Evolutionary conservation across 768 basidiomycete genomes (phyloP).

Genomic region (Xerocomellus chrysenteron): DNA sequence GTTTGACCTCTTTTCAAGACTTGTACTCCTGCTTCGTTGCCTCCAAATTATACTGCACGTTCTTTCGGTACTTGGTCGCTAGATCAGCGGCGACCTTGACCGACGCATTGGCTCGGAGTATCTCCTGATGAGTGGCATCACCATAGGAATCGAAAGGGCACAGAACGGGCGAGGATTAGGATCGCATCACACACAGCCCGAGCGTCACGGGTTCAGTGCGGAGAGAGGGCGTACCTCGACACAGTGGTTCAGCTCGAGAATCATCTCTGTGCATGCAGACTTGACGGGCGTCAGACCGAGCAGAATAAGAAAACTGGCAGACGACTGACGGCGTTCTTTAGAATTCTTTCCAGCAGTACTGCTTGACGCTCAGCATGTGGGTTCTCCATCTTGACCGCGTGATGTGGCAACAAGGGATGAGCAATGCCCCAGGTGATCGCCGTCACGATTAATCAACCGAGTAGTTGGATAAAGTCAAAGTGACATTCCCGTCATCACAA

Average conservation of each 20-base stretch:
- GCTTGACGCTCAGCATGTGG: conserved; percentile 93
- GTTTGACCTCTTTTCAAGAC: not conserved
- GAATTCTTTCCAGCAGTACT: conserved; percentile 83
- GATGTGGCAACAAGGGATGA: conserved; percentile 1
- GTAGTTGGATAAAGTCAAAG: too few species aligned
- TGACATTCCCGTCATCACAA: not conserved
- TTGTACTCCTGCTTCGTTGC: conserved; percentile 48
- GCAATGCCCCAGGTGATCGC: not conserved
- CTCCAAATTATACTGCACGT: conserved; percentile 90
- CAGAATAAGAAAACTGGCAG: not conserved
- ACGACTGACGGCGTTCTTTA: conserved; percentile 78
- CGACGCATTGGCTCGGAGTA: conserved; percentile 71
- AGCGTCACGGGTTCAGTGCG: not conserved
- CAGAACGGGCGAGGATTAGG: not conserved
- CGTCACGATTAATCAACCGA: conserved; percentile 4
- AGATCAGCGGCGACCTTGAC: conserved; percentile 83
- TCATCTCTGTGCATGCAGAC: conserved; percentile 93
- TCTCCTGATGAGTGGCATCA: conserved; percentile 50
- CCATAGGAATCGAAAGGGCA: not conserved
- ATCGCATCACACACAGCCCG: not conserved
- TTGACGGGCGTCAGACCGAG: conserved; percentile 37
- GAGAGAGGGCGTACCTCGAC: conserved; percentile 57
- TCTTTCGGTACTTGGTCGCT: conserved; percentile 84
- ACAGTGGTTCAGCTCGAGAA: conserved; percentile 85
- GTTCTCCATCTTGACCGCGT: conserved; percentile 70